Base-by-base conservation (phyloP, 257 asterid species). In the Fraxinus pennsylvanica region DNA sequence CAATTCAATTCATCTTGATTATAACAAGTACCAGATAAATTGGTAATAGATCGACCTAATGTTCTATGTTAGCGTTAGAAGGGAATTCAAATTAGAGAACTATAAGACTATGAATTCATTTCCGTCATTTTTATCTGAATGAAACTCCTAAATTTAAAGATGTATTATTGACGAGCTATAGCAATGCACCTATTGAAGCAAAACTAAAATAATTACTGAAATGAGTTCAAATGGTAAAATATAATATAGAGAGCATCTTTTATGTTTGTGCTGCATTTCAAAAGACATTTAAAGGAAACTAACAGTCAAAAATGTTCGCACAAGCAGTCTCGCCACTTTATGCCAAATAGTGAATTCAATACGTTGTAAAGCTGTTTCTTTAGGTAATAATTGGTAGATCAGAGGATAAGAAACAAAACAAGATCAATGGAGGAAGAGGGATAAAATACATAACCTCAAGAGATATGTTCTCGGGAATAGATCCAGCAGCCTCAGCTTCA, bases 401-500 rank as follows among this genome's bases (percentile, higher is more conserved):
- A 1, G 8, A 21, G 33, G 5, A 61, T 22, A 61, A 12, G 32
- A 27, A 27, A 63, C 41, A 32, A 50, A 7, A 29, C 27, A 70
- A 54, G 61, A 76, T 45, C 65, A 76, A 36, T 12, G 14, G 35
- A 32, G 68, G 67, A 36, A 73, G 65, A 57, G 29, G 72, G 82
- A 71, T 17, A 73, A 75, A 77, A 78, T 45, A 36, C 41, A 29
- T 29, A 74, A 93, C 98, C 97, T 92, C 98, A 50, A 94, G 76
- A 80, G 86, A 81, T 61, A 92, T 38, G 79, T 85, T 87, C 32
- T 69, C 89, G 45, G 97, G 97, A 84, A 94, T 80, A 75, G 87
- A 78, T 71, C 94, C 89, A 35, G 82, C 78, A 70, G 88, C 79
- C 86, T 86, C 95, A 68, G 95, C 95, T 82, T 94, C 97, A 70